phyloP scores from a whole-genome alignment of 1,139 yeast genomes.

The Debaryomyces nepalensis region DNA sequence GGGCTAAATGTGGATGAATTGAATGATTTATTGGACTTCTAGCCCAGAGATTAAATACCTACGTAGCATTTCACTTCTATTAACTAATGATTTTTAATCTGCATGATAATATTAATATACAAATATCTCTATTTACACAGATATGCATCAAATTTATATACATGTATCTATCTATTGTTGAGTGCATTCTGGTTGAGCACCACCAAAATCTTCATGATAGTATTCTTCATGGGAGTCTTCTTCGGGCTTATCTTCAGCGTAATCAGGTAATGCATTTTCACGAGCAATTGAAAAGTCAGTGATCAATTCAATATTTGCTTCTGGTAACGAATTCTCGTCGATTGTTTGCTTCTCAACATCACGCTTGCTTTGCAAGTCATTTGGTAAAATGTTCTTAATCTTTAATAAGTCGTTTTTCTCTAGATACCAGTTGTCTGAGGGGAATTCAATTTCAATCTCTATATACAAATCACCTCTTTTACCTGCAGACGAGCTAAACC shows the following conservation, averaged over 20 bases:
- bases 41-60: constrained; percentile 8
- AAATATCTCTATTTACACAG: constrained; percentile 20
- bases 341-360: constrained; percentile 30
- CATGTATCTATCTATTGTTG: constrained; percentile 35
- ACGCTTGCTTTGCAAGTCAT: constrained; percentile 30
- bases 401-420: constrained; percentile 64
- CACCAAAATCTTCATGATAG: constrained; percentile 21
- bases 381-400: constrained; percentile 60
- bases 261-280: constrained; percentile 39
- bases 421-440: constrained; percentile 77
- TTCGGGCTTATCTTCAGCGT: constrained; percentile 32
- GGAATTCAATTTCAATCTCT: constrained; percentile 75
- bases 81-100: constrained; percentile 16
- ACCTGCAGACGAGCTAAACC: constrained; percentile 35
- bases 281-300: constrained; percentile 45
- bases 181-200: constrained; percentile 44
- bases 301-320: constrained; percentile 46
- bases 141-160: constrained; percentile 11
- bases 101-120: constrained; percentile 19
- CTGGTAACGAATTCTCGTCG: constrained; percentile 32
- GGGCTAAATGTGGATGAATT: constrained; percentile 44
- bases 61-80: constrained; percentile 6
- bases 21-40: constrained; percentile 42
- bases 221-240: constrained; percentile 19
- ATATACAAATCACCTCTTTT: constrained; percentile 76